Base-by-base conservation (phyloP, 2,329 filamentous ascomycete species). In the Claviceps sp. region DNA sequence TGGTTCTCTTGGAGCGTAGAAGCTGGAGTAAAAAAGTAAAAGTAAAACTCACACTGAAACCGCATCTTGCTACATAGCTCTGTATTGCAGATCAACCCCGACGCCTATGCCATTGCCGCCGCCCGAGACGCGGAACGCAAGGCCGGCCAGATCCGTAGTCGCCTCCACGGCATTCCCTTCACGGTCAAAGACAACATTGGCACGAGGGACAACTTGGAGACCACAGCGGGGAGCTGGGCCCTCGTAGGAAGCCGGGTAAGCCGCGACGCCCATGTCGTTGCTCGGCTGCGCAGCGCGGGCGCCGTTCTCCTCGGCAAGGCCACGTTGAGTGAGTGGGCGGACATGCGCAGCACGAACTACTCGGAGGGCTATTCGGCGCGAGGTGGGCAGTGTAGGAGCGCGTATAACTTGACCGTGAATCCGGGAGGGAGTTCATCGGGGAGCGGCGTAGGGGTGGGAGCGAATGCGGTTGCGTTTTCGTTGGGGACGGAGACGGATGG, bases 401-500 rank as follows among this genome's bases (percentile, higher is more conserved):
- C 85, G 0, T 89, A 88, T 60, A 86, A 89, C 60, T 65, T 87
- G 18, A 82, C 81, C 0, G 67, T 78, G 6, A 84, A 79, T 59
- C 84, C 85, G 0, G 83, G 84, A 1, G 85, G 85, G 7, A 83
- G 78, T 58, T 84, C 79, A 53, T 81, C 81, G 1, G 85, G 85
- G 0, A 81, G 78, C 50, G 85, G 75, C 4, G 75, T 76, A 6
- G 82, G 77, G 5, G 82, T 89, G 0, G 75, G 76, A 3, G 76
- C 77, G 4, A 87, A 87, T 57, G 66, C 78, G 2, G 71, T 81
- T 24, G 69, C 79, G 0, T 84, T 87, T 61, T 72, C 82, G 0
- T 63, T 89, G 0, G 87, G 85, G 1, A 89, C 85, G 0, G 86
- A 89, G 67, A 89, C 85, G 0, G 84, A 89, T 61, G 84, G 78